A percentile compares a stretch with the other conserved stretches of the same genome.
Conservation (phyloP, 768 basidiomycete species). For the Lactifluus piperatus region DNA sequence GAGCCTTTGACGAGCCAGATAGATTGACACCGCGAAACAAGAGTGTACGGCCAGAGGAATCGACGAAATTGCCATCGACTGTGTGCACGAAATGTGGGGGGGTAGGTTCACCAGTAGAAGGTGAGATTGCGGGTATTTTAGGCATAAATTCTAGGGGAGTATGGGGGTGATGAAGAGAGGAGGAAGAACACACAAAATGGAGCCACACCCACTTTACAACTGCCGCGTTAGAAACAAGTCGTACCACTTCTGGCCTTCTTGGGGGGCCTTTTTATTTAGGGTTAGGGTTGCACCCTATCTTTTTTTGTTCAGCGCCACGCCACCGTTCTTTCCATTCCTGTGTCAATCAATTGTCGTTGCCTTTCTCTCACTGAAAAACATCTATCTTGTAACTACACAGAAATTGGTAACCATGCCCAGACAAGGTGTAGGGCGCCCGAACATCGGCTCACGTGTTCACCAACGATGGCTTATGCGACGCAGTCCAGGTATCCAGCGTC, state of each 20-base stretch:
- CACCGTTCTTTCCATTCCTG: no score
- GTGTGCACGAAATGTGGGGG: constrained; percentile 55
- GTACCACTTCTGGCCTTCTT: constrained; percentile 1
- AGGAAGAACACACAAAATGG: neutral
- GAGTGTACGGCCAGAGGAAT: constrained; percentile 63
- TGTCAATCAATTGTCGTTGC: no score
- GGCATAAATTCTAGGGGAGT: constrained; percentile 41
- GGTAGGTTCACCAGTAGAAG: constrained; percentile 44
- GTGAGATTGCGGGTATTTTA: constrained; percentile 45
- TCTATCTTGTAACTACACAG: no score
- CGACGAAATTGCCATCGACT: constrained; percentile 59
- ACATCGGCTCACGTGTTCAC: constrained; percentile 34
- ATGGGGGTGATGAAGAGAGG: constrained; percentile 1
- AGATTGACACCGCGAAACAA: constrained; percentile 94
- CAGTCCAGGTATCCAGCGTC: constrained; percentile 78
- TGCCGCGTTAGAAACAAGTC: no score
- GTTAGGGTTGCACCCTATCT: constrained; percentile 6
- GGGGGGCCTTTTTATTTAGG: neutral
- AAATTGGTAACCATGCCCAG: neutral
- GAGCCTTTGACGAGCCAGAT: constrained; percentile 82
- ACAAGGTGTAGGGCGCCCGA: neutral
- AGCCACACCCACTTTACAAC: neutral
- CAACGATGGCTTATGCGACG: constrained; percentile 70
- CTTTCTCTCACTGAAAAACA: no score
- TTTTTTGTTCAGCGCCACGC: no score